Conservation (phyloP, 805 yeast genomes). For the Yamadazyma laniorum region DNA sequence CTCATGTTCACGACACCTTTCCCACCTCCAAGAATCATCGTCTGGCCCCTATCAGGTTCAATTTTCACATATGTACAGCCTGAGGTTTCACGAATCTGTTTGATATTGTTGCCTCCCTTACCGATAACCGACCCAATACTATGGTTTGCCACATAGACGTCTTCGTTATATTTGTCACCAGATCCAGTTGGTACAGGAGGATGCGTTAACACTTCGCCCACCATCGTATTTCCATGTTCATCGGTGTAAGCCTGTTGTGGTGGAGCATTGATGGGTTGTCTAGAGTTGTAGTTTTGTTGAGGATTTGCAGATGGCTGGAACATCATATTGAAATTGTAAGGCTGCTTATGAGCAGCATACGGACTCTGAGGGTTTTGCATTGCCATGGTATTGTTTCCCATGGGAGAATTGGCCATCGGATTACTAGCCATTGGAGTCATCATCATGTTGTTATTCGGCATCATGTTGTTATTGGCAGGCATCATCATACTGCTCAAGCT, state of each 20-base stretch:
- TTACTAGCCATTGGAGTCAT: not conserved
- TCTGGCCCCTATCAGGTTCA: conserved; percentile 57
- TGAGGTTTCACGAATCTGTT: conserved; percentile 69
- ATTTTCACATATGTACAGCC: conserved; percentile 73
- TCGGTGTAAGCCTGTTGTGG: conserved; percentile 39
- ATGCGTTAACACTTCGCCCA: conserved; percentile 44
- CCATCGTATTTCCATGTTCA: conserved; percentile 42
- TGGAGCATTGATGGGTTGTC: conserved; percentile 25
- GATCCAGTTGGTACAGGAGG: conserved; percentile 34
- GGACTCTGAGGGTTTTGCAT: conserved; percentile 6
- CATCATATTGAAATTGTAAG: conserved; percentile 14
- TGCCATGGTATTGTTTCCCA: conserved; percentile 2
- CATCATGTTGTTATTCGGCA: conserved; percentile 1
- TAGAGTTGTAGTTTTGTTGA: conserved; percentile 10
- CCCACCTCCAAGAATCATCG: conserved; percentile 44
- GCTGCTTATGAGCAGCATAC: conserved; percentile 17
- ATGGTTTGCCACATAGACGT: conserved; percentile 70
- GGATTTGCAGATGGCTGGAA: conserved; percentile 5
- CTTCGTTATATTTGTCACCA: conserved; percentile 61
- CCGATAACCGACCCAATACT: conserved; percentile 86
- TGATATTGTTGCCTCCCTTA: conserved; percentile 78
- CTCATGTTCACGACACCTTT: conserved; percentile 47
- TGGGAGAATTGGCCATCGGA: conserved; percentile 1
- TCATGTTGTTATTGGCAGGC: conserved; percentile 10
- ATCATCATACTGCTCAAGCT: conserved; percentile 17